These are phyloP conservation scores for Xylaria sp. DNA, from an alignment of 2,329 filamentous ascomycete species.

Conservation along the genomic window DNA sequence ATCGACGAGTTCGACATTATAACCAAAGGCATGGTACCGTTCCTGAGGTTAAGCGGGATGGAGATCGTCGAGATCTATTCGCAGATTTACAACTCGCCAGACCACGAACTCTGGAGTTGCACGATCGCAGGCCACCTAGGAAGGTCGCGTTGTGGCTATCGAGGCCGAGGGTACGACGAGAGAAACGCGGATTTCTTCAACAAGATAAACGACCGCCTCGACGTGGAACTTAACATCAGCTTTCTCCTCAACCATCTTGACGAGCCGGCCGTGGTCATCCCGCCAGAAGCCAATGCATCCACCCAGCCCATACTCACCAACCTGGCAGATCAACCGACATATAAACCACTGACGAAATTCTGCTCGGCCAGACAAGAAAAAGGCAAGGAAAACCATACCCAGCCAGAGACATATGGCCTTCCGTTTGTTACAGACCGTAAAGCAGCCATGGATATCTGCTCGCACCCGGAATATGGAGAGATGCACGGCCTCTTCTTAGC, in stretches of 20 bases:
- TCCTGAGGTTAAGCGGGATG: constrained; percentile 36
- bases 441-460: constrained; percentile 37
- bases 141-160: constrained; percentile 34
- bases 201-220: constrained; percentile 24
- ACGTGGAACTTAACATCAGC: constrained; percentile 34
- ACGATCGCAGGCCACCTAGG: constrained; percentile 24
- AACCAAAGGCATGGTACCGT: constrained; percentile 36
- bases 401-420: constrained; percentile 23
- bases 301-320: constrained; percentile 23
- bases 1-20: constrained; percentile 48
- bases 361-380: constrained; percentile 22
- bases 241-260: constrained; percentile 46
- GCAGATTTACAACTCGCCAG: constrained; percentile 20
- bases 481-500: constrained; percentile 43
- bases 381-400: neutral
- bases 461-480: constrained; percentile 38
- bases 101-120: constrained; percentile 38
- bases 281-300: constrained; percentile 7
- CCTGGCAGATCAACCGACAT: constrained; percentile 29
- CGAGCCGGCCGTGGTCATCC: constrained; percentile 40
- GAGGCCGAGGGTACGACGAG: constrained; percentile 31
- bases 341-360: constrained; percentile 30
- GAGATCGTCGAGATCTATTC: constrained; percentile 31
- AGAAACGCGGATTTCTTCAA: constrained; percentile 33
- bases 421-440: constrained; percentile 35